phyloP scores from a whole-genome alignment of 345 rosid species.

The Eucalyptus cladocalyx region DNA sequence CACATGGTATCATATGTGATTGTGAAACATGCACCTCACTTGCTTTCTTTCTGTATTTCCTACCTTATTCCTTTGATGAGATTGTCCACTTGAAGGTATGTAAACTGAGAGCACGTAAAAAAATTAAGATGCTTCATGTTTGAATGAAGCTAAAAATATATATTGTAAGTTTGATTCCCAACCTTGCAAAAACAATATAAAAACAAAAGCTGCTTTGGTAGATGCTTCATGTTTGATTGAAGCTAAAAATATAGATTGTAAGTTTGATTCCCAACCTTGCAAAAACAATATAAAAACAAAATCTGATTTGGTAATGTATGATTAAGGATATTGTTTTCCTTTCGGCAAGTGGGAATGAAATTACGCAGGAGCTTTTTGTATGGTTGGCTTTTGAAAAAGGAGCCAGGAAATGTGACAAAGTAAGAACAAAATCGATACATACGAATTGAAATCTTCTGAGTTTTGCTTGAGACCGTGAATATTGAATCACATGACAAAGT shows the following conservation, averaged over 20 bases:
- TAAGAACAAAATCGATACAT: neutral
- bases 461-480: neutral
- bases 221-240: neutral
- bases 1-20: neutral
- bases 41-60: neutral
- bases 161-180: neutral
- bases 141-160: neutral
- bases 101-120: no score
- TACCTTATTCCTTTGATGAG: neutral
- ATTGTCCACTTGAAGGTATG: neutral
- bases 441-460: neutral
- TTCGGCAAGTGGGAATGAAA: neutral
- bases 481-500: neutral
- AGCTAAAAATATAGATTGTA: neutral
- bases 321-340: neutral
- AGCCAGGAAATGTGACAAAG: neutral
- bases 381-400: neutral
- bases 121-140: no score
- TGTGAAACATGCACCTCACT: accelerated
- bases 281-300: no score
- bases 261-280: neutral
- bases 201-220: neutral
- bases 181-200: neutral
- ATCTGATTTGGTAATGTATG: neutral
- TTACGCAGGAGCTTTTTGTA: neutral